Evolutionary conservation across 192 early-diverging fungal species (phyloP).

Genomic region (Coemansia sp.): DNA sequence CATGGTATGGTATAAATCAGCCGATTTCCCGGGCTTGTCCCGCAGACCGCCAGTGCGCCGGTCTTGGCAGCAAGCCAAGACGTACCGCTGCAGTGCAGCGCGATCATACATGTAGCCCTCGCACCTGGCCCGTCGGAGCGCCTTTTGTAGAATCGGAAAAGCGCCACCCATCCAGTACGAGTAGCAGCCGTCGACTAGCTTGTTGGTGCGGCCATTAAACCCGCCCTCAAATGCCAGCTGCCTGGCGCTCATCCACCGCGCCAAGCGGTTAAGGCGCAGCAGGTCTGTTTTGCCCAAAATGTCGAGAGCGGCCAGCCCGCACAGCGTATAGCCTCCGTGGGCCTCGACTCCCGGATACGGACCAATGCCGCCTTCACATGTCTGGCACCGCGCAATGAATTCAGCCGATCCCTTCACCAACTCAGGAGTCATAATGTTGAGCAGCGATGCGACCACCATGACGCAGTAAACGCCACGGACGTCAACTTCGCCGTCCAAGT

Average conservation of each 20-base stretch:
- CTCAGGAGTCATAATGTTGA: conserved; percentile 80
- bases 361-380: conserved; percentile 91
- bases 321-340: conserved; percentile 94
- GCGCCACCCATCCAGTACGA: conserved; percentile 91
- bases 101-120: conserved; percentile 43
- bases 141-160: conserved; percentile 59
- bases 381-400: conserved; percentile 78
- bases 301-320: conserved; percentile 82
- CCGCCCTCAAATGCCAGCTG: conserved; percentile 94
- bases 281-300: conserved; percentile 63
- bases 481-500: conserved; percentile 90
- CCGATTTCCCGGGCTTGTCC: conserved; percentile 89
- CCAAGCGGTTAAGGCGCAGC: conserved; percentile 59
- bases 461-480: conserved; percentile 87
- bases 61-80: conserved; percentile 81
- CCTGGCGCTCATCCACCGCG: conserved; percentile 66
- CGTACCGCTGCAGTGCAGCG: conserved; percentile 80
- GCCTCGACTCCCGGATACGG: conserved; percentile 79
- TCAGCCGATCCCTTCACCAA: conserved; percentile 59
- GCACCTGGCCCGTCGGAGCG: conserved; percentile 52
- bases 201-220: conserved; percentile 93
- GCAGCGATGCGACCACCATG: conserved; percentile 67
- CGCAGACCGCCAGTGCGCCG: conserved; percentile 66
- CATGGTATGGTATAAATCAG: conserved; percentile 94
- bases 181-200: conserved; percentile 98